Conservation (phyloP, 805 yeast genomes). For the Yarrowia keelungensis region DNA sequence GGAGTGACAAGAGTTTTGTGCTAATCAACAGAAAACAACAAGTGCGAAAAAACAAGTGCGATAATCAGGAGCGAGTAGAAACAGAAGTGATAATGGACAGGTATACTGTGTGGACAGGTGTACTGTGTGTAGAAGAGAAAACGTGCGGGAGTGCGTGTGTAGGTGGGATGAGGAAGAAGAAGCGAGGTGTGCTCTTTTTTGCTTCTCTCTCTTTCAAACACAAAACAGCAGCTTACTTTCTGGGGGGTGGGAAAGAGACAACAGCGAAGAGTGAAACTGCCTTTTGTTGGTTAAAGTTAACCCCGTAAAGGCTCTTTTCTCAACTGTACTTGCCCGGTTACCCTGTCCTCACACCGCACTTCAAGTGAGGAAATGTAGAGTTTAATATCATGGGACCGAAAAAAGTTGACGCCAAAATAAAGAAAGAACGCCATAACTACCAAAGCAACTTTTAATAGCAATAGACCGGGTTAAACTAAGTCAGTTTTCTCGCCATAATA, state of each 20-base stretch:
- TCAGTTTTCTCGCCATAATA: too few relatives aligned
- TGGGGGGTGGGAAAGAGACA: too few relatives aligned
- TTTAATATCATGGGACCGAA: neutral
- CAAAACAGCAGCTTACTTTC: neutral
- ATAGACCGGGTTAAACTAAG: too few relatives aligned
- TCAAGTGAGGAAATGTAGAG: neutral
- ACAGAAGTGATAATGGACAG: neutral
- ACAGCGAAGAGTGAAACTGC: neutral
- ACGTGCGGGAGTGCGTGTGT: neutral
- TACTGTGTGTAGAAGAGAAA: neutral
- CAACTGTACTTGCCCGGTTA: neutral
- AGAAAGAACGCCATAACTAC: too few relatives aligned
- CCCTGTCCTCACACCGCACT: neutral
- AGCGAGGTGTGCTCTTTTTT: neutral
- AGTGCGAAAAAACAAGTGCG: neutral
- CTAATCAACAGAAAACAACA: neutral
- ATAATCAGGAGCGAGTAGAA: neutral
- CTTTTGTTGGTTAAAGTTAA: constrained; percentile 1
- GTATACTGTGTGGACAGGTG: constrained; percentile 14
- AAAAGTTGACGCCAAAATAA: too few relatives aligned
- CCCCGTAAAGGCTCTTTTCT: neutral
- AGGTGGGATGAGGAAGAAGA: neutral
- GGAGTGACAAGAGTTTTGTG: neutral
- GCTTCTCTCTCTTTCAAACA: neutral
- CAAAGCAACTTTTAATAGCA: too few relatives aligned